These are phyloP conservation scores for Trifolium repens DNA, from an alignment of 306 rosid species.

Conservation along the genomic window DNA sequence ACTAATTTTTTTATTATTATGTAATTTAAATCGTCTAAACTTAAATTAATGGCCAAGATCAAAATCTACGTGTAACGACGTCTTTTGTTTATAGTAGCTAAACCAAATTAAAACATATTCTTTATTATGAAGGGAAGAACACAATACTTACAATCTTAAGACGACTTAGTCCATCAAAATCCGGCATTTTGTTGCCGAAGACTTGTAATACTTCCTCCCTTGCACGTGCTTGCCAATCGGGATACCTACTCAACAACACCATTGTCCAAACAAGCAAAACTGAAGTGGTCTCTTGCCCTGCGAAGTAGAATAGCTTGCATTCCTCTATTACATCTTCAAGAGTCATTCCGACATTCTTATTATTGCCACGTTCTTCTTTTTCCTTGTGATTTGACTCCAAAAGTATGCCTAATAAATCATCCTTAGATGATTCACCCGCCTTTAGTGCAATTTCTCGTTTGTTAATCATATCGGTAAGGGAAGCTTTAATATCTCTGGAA, in stretches of 20 bases:
- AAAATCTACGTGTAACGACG: background rate
- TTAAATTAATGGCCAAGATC: background rate
- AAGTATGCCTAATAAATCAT: background rate
- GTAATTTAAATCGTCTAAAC: background rate
- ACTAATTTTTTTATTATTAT: background rate
- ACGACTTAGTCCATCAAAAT: background rate
- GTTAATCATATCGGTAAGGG: slow-evolving; percentile 39
- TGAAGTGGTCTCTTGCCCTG: slow-evolving; percentile 1
- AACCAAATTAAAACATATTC: background rate
- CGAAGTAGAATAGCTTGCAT: slow-evolving; percentile 1
- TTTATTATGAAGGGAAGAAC: background rate
- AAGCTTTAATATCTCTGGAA: slow-evolving; percentile 7
- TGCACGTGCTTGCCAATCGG: slow-evolving; percentile 1
- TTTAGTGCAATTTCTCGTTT: slow-evolving; percentile 40
- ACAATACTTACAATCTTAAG: slow-evolving; percentile 3
- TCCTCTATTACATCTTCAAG: slow-evolving; percentile 4
- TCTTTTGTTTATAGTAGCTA: too few species aligned
- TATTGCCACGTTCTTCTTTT: background rate
- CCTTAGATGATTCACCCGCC: slow-evolving; percentile 40
- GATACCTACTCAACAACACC: background rate
- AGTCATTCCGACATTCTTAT: background rate
- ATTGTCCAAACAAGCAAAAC: background rate
- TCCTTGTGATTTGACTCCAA: background rate
- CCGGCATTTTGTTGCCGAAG: background rate
- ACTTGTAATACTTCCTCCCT: slow-evolving; percentile 6